Conservation (phyloP, 78 protist species). For the Tieghemostelium lacteum region DNA sequence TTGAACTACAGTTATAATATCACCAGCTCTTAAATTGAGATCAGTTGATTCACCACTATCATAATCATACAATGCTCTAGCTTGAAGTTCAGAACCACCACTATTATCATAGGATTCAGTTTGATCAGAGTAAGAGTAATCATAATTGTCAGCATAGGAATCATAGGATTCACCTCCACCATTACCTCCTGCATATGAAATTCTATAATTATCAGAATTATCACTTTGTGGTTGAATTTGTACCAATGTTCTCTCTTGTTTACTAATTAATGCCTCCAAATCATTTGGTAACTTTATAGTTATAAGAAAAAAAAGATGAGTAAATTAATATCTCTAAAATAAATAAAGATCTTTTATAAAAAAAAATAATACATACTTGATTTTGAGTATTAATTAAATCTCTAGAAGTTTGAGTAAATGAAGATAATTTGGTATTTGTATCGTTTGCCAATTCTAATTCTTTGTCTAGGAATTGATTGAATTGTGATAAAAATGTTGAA, state of each 20-base stretch:
- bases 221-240: conserved; percentile 79
- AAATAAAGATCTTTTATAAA: neutral
- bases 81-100: conserved; percentile 65
- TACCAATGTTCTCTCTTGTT: conserved; percentile 76
- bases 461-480: conserved; percentile 70
- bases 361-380: conserved; percentile 11
- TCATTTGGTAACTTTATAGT: conserved; percentile 47
- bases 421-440: conserved; percentile 5
- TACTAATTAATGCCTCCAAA: conserved; percentile 58
- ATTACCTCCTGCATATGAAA: conserved; percentile 71
- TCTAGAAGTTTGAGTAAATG: conserved; percentile 14
- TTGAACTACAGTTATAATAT: conserved; percentile 57
- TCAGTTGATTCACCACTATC: conserved; percentile 60
- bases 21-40: conserved; percentile 57
- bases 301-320: neutral
- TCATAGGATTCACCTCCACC: conserved; percentile 21
- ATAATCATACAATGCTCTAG: conserved; percentile 69
- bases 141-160: conserved; percentile 61
- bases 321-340: neutral
- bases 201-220: conserved; percentile 45
- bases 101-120: neutral
- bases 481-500: conserved; percentile 76
- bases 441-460: conserved; percentile 55
- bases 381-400: conserved; percentile 64
- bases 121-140: neutral